Evolutionary conservation across 495 filamentous ascomycete genomes (phyloP).

Genomic region (Podospora didyma): DNA sequence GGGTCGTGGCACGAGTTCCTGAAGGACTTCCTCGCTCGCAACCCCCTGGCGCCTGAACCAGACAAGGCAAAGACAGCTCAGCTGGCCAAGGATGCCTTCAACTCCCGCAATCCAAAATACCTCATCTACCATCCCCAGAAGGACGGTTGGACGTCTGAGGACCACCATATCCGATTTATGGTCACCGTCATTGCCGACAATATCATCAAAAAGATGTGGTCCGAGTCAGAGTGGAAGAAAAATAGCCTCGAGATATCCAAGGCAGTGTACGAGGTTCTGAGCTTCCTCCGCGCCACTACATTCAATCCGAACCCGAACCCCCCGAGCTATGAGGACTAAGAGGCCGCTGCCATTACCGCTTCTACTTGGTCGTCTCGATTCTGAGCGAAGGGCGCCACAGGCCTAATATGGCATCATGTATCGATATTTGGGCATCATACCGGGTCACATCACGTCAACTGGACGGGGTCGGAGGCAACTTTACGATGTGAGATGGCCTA

Average conservation of each 20-base stretch:
- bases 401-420: too few relatives aligned
- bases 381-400: too few relatives aligned
- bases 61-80: constrained; percentile 24
- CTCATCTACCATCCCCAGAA: constrained; percentile 28
- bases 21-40: constrained; percentile 21
- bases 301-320: constrained; percentile 5
- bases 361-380: too few relatives aligned
- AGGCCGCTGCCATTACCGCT: neutral
- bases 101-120: constrained; percentile 18
- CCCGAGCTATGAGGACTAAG: constrained; percentile 18
- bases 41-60: constrained; percentile 17
- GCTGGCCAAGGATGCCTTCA: constrained; percentile 23
- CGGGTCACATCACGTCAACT: too few relatives aligned
- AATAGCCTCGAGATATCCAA: constrained; percentile 16
- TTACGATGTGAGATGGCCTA: too few relatives aligned
- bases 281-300: constrained; percentile 18
- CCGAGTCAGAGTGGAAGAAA: constrained; percentile 25
- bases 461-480: too few relatives aligned
- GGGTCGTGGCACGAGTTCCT: constrained; percentile 28
- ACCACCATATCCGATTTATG: constrained; percentile 31
- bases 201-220: constrained; percentile 23
- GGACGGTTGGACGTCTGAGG: constrained; percentile 23
- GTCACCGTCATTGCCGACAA: constrained; percentile 25
- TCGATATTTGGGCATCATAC: too few relatives aligned
- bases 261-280: constrained; percentile 27